Evolutionary conservation across 441 rosid genomes (phyloP), one percentile per base, ranked within the genome.

Genomic region (Capsella rubella): DNA sequence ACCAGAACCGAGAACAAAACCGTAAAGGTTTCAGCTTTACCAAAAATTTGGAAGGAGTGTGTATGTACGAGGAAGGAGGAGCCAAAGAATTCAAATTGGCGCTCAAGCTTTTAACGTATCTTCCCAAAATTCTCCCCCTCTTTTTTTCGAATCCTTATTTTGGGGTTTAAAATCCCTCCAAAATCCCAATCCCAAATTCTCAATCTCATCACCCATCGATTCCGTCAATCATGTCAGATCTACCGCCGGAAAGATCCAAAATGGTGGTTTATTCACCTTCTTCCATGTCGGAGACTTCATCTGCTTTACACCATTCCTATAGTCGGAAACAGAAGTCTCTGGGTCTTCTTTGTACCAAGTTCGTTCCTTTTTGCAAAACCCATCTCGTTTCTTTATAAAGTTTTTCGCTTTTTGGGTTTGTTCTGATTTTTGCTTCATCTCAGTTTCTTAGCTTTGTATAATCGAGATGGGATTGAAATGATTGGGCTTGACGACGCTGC

Each of bases 401-500:
- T 42, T 15, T 49, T 67, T 66, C 43, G 50, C 10, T 25, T 75
- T 8, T 62, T 21, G 21, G 14, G 10, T 52, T 40, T 53, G 42
- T 42, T 58, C 42, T 60, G 67, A 39, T 64, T 32, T 32, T 34
- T 40, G 62, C 2, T 47, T 13, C 3, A 21, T 49, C 13, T 0
- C 73, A 95, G 97, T 80, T 95, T 95, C 83, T 77, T 95, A 84
- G 84, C 80, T 52, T 39, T 95, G 68, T 95, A 95, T 39, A 83
- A 88, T 60, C 89, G 75, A 11, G 87, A 84, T 3, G 94, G 82
- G 9, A 84, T 89, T 51, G 90, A 90, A 18, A 76, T 50, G 63
- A 83, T 95, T 47, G 95, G 97, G 59, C 94, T 95, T 12, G 97
- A 95, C 47, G 99, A 88, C 28, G 97, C 99, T 21, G 94, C 97